A percentile compares a stretch with the other conserved stretches of the same genome.
Conservation (phyloP, 1,284 basidiomycete genomes). For the Austroboletus novae-zelandiae region DNA sequence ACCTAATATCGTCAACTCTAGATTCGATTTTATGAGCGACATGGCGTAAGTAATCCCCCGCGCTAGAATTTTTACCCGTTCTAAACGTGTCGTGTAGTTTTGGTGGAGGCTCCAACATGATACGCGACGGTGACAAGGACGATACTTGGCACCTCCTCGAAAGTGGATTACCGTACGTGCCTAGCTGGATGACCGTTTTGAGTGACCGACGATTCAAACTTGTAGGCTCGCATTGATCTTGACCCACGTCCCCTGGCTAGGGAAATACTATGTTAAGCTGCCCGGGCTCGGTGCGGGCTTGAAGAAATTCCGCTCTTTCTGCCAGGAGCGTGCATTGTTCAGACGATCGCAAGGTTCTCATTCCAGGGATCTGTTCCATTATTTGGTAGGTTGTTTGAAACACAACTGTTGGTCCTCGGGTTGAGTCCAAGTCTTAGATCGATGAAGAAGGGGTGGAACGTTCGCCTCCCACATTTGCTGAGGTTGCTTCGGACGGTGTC, state of each 20-base stretch:
- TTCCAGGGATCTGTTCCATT: slow-evolving; percentile 45
- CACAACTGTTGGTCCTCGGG: not conserved
- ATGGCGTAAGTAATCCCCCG: slow-evolving; percentile 45
- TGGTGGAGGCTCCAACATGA: slow-evolving; percentile 46
- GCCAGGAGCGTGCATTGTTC: slow-evolving; percentile 34
- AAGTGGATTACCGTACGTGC: slow-evolving; percentile 37
- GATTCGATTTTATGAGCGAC: slow-evolving; percentile 64
- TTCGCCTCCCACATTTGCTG: slow-evolving; percentile 35
- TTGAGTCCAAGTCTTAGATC: slow-evolving; percentile 33
- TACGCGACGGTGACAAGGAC: slow-evolving; percentile 40
- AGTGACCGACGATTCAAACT: slow-evolving; percentile 1
- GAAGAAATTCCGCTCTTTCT: slow-evolving; percentile 33
- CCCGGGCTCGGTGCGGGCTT: slow-evolving; percentile 31
- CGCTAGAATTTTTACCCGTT: not conserved
- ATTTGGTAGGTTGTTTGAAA: slow-evolving; percentile 14
- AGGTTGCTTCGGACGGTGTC: slow-evolving; percentile 44
- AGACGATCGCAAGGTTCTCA: slow-evolving; percentile 36
- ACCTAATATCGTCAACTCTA: slow-evolving; percentile 24
- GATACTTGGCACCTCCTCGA: slow-evolving; percentile 38
- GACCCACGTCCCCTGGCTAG: slow-evolving; percentile 45
- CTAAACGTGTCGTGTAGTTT: slow-evolving; percentile 36
- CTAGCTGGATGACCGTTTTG: not conserved
- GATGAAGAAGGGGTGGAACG: slow-evolving; percentile 46
- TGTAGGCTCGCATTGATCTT: slow-evolving; percentile 36
- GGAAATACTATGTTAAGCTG: slow-evolving; percentile 30